Conservation (phyloP, 768 basidiomycete genomes). For the Heimioporus sp. region DNA sequence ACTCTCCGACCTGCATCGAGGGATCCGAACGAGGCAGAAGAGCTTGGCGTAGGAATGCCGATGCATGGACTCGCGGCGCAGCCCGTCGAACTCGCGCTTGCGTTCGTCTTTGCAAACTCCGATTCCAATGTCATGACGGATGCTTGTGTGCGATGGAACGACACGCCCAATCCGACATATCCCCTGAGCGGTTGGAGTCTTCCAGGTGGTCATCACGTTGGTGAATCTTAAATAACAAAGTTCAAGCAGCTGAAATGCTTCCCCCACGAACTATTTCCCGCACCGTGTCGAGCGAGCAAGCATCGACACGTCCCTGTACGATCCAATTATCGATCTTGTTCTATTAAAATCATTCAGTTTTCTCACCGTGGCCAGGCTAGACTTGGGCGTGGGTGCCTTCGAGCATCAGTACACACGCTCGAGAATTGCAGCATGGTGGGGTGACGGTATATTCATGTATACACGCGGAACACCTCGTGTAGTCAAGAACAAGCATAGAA, state of each 20-base stretch:
- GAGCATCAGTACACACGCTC: neutral
- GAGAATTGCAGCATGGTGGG: neutral
- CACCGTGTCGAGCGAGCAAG: no score
- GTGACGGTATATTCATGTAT: neutral
- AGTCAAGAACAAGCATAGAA: neutral
- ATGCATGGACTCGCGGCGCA: slow-evolving; percentile 50
- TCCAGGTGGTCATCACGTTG: slow-evolving; percentile 4
- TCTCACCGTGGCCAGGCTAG: slow-evolving; percentile 1
- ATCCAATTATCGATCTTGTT: neutral
- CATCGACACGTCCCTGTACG: no score
- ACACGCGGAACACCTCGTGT: neutral
- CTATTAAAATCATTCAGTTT: slow-evolving; percentile 6
- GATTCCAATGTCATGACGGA: slow-evolving; percentile 42
- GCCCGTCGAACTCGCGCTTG: slow-evolving; percentile 51
- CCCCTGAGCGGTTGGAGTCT: slow-evolving; percentile 1
- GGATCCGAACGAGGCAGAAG: slow-evolving; percentile 54
- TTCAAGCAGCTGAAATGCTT: neutral
- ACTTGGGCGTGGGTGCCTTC: neutral
- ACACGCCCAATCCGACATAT: neutral
- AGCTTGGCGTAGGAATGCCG: slow-evolving; percentile 47
- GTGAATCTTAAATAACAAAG: slow-evolving; percentile 12
- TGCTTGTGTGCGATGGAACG: slow-evolving; percentile 36
- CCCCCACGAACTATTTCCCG: neutral
- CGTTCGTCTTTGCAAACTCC: slow-evolving; percentile 51
- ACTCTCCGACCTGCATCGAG: slow-evolving; percentile 56